Conservation (phyloP, 345 rosid species). For the Salix suchowensis region DNA sequence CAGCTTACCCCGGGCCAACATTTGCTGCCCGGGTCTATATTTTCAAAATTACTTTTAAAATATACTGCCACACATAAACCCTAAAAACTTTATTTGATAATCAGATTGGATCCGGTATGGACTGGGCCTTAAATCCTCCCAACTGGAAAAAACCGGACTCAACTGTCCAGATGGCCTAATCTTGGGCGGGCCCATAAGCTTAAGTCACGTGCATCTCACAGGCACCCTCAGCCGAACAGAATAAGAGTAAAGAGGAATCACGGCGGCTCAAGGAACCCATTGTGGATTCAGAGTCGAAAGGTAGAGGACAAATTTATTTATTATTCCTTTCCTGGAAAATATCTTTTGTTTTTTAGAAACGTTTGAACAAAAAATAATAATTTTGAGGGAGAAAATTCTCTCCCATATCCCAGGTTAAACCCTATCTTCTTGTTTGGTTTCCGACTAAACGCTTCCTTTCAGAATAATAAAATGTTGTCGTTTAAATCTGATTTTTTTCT, state of each 20-base stretch:
- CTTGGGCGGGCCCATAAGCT: neutral
- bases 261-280: too few relatives aligned
- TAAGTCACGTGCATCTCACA: neutral
- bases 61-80: neutral
- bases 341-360: neutral
- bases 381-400: neutral
- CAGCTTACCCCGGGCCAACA: too few relatives aligned
- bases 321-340: neutral
- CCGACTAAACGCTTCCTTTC: neutral
- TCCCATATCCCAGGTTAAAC: neutral
- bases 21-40: too few relatives aligned
- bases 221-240: neutral
- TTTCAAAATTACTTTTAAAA: too few relatives aligned
- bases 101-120: neutral
- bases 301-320: too few relatives aligned
- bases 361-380: neutral
- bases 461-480: neutral
- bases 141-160: neutral
- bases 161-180: neutral
- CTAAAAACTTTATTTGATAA: neutral
- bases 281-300: too few relatives aligned
- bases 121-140: neutral
- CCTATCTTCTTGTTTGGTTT: conserved; percentile 1
- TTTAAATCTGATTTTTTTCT: neutral
- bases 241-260: neutral